phyloP scores from a whole-genome alignment of 495 filamentous ascomycete genomes.

The Penicillium fimorum region DNA sequence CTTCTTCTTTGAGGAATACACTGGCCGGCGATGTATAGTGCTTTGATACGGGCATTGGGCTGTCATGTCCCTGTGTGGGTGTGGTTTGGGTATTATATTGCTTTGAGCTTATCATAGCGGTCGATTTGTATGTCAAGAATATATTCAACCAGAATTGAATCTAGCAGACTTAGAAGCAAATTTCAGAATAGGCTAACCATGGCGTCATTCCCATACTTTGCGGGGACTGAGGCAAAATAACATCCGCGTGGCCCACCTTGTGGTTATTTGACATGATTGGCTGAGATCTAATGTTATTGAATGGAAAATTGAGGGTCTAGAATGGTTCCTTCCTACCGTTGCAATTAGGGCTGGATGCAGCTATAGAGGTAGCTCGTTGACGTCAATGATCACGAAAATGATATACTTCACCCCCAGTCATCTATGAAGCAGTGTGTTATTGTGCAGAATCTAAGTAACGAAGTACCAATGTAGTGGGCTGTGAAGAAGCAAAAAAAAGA shows the following conservation, averaged over 20 bases:
- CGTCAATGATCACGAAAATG: background rate
- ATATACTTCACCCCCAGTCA: background rate
- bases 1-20: slow-evolving; percentile 31
- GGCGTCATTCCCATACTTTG: slow-evolving; percentile 8
- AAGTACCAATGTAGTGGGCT: background rate
- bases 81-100: background rate
- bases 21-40: slow-evolving; percentile 15
- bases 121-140: background rate
- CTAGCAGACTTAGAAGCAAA: background rate
- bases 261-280: background rate
- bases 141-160: background rate
- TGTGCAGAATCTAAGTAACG: background rate
- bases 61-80: background rate
- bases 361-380: background rate
- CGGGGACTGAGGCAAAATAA: background rate
- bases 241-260: background rate
- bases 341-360: background rate
- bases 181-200: slow-evolving; percentile 1
- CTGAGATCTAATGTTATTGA: no score
- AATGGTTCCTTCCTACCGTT: background rate
- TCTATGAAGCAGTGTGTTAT: background rate
- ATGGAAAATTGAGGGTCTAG: background rate
- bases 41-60: background rate
- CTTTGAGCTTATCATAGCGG: background rate
- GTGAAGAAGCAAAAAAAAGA: background rate